Evolutionary conservation across 1,139 yeast species (phyloP), one percentile per base, ranked within the genome.

Genomic region (Pichia kudriavzevii): DNA sequence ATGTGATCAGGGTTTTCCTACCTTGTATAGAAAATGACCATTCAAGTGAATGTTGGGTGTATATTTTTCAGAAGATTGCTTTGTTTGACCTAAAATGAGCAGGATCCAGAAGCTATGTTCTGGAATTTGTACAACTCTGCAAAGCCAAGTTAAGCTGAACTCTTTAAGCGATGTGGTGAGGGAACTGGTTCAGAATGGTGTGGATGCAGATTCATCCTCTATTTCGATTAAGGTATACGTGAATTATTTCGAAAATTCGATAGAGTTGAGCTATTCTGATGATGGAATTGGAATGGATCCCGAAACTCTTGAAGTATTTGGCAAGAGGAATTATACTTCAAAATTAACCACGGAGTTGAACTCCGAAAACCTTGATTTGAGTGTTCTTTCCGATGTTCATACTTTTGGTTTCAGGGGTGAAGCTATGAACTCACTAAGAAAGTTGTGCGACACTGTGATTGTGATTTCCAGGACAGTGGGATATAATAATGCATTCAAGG

Each of bases 351-450:
- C 13, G 2, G 16, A 14, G n/a, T n/a, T n/a, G n/a, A 21, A 27
- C 23, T 18, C 32, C 25, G 18, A 17, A 7, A 37, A 25, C 5
- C n/a, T 30, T 11, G 40, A 52, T 0, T 66, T 71, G 36, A 73
- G 69, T 10, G 83, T 75, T 39, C 53, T 79, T 33, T 34, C 35
- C 24, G 46, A 57, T 0, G 58, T 75, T 7, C 55, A 58, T 3
- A 77, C 87, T 0, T 75, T 76, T 55, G 95, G 95, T 1, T 85
- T 79, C 52, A 63, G 88, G 39, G 96, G 96, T 4, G 93, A 83
- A 51, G 88, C 95, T 0, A 16, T 53, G 17, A 34, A 43, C 34
- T 43, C 55, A 1, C 41, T 78, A 6, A 43, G 59, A 2, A 44
- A 55, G 1, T 43, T 66, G 4, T 46, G 49, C 26, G 56, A 70